Conservation (phyloP, 176 grass and related monocot genomes). For the Saccharum spontaneum region DNA sequence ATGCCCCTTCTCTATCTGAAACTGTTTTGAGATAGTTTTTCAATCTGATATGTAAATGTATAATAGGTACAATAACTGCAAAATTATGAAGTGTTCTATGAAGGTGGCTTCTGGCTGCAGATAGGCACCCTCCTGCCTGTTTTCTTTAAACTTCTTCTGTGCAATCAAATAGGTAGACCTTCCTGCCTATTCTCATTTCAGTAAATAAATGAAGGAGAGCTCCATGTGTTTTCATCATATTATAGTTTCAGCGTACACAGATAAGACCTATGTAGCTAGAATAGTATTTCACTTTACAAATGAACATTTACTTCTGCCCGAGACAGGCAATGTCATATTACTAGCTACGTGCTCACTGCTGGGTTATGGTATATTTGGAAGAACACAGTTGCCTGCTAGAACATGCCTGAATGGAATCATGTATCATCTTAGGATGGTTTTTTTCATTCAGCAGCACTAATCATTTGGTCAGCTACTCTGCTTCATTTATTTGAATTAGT, state of each 20-base stretch:
- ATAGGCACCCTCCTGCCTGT: background rate
- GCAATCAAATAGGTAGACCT: background rate
- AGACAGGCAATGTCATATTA: background rate
- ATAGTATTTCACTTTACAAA: conserved; percentile 6
- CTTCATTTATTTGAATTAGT: background rate
- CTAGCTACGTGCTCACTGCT: background rate
- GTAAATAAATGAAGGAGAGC: background rate
- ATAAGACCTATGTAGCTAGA: conserved; percentile 5
- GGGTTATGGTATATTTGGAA: background rate
- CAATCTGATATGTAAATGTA: conserved; percentile 5
- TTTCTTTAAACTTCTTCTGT: background rate
- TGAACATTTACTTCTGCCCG: background rate
- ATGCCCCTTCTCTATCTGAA: background rate
- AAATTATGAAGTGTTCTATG: background rate
- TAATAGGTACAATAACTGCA: background rate
- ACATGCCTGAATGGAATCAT: background rate
- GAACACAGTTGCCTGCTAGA: background rate
- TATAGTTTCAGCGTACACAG: background rate
- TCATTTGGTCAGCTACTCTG: background rate
- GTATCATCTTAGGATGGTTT: background rate
- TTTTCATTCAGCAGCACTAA: background rate
- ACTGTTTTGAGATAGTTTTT: background rate
- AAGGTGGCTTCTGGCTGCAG: background rate
- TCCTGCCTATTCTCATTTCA: background rate
- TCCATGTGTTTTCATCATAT: background rate